Percentiles rank a stretch among this genome's conserved stretches.
phyloP scores from a whole-genome alignment of 1,139 yeast species.

The Groenewaldozyma auringiensis region DNA sequence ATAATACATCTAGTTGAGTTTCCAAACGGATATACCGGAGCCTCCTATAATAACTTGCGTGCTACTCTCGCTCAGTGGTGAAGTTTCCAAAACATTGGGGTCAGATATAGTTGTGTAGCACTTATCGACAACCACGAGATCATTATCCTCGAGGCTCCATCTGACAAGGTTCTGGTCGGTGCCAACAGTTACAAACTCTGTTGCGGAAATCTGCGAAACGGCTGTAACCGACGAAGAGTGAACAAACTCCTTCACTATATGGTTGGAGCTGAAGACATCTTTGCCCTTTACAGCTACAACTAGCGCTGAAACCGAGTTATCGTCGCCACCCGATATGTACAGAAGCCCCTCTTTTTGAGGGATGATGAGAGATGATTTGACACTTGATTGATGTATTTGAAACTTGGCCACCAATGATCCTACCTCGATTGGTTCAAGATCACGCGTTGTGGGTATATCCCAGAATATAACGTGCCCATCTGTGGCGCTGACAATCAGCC shows the following conservation, averaged over 20 bases:
- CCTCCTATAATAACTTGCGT: conserved; percentile 21
- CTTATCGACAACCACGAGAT: background rate
- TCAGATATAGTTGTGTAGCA: conserved; percentile 80
- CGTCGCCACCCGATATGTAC: conserved; percentile 83
- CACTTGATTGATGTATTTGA: conserved; percentile 75
- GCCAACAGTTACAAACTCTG: conserved; percentile 42
- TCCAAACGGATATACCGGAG: conserved; percentile 25
- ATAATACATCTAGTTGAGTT: too few species aligned
- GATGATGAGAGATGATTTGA: conserved; percentile 43
- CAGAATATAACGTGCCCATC: conserved; percentile 72
- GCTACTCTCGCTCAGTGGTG: background rate
- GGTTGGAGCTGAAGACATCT: conserved; percentile 28
- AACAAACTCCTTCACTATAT: conserved; percentile 40
- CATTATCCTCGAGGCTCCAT: conserved; percentile 42
- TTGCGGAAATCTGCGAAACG: conserved; percentile 32
- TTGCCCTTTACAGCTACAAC: conserved; percentile 25
- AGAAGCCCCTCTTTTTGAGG: conserved; percentile 13
- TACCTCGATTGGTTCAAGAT: background rate
- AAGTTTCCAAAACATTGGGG: conserved; percentile 53
- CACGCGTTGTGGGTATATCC: conserved; percentile 31
- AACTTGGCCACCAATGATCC: background rate
- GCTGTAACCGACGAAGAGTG: conserved; percentile 87
- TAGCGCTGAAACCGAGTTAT: conserved; percentile 58
- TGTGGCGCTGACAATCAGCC: conserved; percentile 58
- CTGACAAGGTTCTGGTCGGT: conserved; percentile 72